Evolutionary conservation across 2,329 filamentous ascomycete species (phyloP).

Genomic region (Fusarium euwallaceae): DNA sequence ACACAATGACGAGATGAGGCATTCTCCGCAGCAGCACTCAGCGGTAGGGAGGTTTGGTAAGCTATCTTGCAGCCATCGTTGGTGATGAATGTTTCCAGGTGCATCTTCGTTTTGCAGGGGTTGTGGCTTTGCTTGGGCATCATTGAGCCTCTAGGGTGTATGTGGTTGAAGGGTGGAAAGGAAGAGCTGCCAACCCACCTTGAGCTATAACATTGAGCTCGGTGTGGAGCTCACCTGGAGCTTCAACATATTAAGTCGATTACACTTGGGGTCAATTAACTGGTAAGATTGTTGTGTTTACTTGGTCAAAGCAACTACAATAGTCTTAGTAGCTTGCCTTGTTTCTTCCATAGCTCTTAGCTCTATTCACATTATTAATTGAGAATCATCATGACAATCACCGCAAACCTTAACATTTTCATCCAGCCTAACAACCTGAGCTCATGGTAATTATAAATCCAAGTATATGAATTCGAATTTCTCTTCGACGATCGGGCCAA

Average conservation of each 20-base stretch:
- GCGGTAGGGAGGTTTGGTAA: slow-evolving; percentile 41
- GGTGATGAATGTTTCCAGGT: slow-evolving; percentile 31
- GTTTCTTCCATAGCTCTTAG: background rate
- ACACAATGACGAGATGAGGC: slow-evolving; percentile 32
- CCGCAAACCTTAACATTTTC: background rate
- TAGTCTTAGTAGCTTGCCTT: background rate
- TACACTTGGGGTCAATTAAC: background rate
- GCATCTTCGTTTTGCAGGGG: slow-evolving; percentile 23
- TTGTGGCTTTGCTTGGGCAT: background rate
- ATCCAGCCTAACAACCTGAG: background rate
- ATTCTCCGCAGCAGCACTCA: slow-evolving; percentile 17
- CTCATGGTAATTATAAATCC: background rate
- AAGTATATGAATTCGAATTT: background rate
- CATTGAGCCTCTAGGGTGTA: background rate
- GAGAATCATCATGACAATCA: background rate
- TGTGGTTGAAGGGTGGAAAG: background rate
- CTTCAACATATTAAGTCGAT: background rate
- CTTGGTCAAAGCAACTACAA: background rate
- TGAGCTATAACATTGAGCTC: background rate
- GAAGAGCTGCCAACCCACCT: background rate
- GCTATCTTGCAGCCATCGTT: slow-evolving; percentile 45
- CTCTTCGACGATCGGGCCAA: background rate
- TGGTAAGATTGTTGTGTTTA: background rate
- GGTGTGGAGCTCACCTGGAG: background rate
- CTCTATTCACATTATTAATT: background rate